A percentile compares a stretch with the other conserved stretches of the same genome.
phyloP scores from a whole-genome alignment of 352 stramenopile genomes.

The Phytophthora sp. region DNA sequence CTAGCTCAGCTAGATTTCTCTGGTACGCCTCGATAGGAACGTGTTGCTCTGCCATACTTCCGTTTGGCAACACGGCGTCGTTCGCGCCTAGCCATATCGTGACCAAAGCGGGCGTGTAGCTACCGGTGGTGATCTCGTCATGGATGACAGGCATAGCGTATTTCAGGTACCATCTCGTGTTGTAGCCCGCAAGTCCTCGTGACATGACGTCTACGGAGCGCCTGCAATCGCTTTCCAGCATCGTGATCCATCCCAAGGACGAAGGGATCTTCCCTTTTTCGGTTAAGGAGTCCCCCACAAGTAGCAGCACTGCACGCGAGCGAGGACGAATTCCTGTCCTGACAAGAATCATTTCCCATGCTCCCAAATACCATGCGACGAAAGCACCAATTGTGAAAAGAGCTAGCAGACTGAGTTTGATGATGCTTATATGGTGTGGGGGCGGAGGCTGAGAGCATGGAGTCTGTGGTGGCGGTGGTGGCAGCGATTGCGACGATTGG shows the following conservation, averaged over 20 bases:
- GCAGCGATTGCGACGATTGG: neutral
- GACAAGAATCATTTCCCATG: constrained; percentile 12
- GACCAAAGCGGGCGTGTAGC: constrained; percentile 34
- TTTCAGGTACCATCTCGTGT: constrained; percentile 48
- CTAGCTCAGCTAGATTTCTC: constrained; percentile 39
- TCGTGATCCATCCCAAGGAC: constrained; percentile 43
- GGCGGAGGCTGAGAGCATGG: neutral
- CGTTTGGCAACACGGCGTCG: constrained; percentile 50
- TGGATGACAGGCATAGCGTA: constrained; percentile 33
- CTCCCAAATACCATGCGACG: constrained; percentile 25
- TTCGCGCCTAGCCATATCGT: constrained; percentile 66
- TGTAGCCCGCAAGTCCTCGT: constrained; percentile 60
- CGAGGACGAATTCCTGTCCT: neutral
- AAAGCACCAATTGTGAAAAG: constrained; percentile 18
- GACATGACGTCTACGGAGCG: constrained; percentile 52
- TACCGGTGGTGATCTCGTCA: constrained; percentile 33
- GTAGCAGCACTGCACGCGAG: constrained; percentile 35
- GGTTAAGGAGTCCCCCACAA: constrained; percentile 66
- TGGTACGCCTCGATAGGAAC: constrained; percentile 50
- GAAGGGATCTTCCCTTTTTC: constrained; percentile 42
- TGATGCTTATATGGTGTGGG: neutral
- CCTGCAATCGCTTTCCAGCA: constrained; percentile 46
- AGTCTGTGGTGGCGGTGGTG: neutral
- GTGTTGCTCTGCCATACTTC: constrained; percentile 36
- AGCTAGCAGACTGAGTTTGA: constrained; percentile 18